Evolutionary conservation across 306 rosid genomes (phyloP).

Genomic region (Cicer pinnatifidum): DNA sequence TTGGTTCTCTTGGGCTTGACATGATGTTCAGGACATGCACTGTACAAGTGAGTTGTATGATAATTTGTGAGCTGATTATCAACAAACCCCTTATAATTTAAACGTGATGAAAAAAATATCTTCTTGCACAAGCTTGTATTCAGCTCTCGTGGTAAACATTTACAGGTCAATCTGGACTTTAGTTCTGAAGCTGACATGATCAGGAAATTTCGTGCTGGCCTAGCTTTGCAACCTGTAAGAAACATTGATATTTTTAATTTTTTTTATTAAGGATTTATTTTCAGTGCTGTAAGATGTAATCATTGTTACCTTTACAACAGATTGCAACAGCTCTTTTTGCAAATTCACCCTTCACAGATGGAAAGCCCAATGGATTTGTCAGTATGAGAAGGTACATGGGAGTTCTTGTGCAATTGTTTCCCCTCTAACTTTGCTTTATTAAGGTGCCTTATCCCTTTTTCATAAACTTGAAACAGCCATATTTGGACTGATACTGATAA

Average conservation of each 20-base stretch:
- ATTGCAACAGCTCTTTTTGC: constrained; percentile 99
- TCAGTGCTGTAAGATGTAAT: constrained; percentile 42
- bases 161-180: constrained; percentile 95
- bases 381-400: constrained; percentile 87
- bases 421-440: constrained; percentile 33
- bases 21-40: constrained; percentile 99
- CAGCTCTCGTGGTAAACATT: constrained; percentile 38
- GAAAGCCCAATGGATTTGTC: constrained; percentile 90
- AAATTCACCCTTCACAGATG: constrained; percentile 94
- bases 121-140: constrained; percentile 20
- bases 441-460: constrained; percentile 37
- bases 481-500: constrained; percentile 95
- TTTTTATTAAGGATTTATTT: constrained; percentile 34
- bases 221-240: constrained; percentile 96
- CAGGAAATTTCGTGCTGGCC: constrained; percentile 91
- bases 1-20: constrained; percentile 96
- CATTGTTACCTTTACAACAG: constrained; percentile 58
- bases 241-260: constrained; percentile 35
- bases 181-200: constrained; percentile 95
- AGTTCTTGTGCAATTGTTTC: constrained; percentile 38
- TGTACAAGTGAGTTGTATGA: constrained; percentile 73
- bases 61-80: constrained; percentile 33
- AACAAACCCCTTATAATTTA: constrained; percentile 23
- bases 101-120: constrained; percentile 38
- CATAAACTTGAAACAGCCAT: constrained; percentile 62